Conservation (phyloP, 2,329 filamentous ascomycete genomes). For the Talaromyces sp. region DNA sequence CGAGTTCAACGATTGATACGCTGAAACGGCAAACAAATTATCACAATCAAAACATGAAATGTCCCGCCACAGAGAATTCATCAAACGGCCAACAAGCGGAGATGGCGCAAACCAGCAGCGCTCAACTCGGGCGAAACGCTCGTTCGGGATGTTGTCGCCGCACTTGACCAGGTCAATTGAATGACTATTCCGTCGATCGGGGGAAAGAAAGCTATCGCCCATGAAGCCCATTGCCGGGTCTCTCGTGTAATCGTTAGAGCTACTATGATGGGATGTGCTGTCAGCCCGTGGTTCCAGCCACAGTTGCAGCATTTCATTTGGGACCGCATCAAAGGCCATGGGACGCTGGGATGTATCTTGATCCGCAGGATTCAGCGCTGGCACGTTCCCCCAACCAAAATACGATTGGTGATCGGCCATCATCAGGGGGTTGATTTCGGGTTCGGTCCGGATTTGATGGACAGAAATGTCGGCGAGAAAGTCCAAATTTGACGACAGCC, state of each 20-base stretch:
- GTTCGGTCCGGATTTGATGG: constrained; percentile 26
- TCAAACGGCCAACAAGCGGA: constrained; percentile 32
- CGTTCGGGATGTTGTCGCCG: constrained; percentile 29
- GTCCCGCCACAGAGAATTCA: constrained; percentile 39
- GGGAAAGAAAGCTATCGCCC: constrained; percentile 17
- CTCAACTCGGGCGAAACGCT: constrained; percentile 38
- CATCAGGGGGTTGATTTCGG: constrained; percentile 22
- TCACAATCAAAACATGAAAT: constrained; percentile 30
- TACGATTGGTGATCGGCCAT: constrained; percentile 23
- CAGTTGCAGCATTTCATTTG: constrained; percentile 29
- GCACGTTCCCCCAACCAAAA: constrained; percentile 26
- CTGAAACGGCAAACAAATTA: constrained; percentile 32
- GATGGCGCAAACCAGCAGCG: constrained; percentile 37
- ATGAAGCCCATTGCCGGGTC: constrained; percentile 18
- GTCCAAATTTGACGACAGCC: constrained; percentile 33
- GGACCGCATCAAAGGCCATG: constrained; percentile 20
- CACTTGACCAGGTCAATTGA: constrained; percentile 18
- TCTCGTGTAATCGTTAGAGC: constrained; percentile 23
- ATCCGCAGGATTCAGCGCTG: constrained; percentile 12
- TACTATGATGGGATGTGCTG: constrained; percentile 19
- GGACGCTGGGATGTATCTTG: constrained; percentile 18
- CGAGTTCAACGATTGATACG: constrained; percentile 18
- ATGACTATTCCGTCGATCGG: constrained; percentile 18
- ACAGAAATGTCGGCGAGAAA: constrained; percentile 33
- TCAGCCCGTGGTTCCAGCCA: constrained; percentile 32